Percentiles rank a stretch among this genome's conserved stretches.
Conservation (phyloP, 176 grass and related monocot species). For the Bolboschoenus planiculmis region DNA sequence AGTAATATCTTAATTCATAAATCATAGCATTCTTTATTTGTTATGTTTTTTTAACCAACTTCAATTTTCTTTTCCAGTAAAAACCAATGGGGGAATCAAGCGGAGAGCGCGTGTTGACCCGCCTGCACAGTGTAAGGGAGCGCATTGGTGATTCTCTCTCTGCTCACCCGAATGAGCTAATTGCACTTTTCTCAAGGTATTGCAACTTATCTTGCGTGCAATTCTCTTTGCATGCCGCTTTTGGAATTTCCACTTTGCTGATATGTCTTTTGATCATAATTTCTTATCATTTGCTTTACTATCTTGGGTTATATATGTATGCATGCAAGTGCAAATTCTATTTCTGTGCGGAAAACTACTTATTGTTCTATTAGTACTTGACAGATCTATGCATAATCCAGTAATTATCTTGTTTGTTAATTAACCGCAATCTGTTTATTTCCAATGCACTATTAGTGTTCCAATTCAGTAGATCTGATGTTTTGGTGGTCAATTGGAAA, state of each 20-base stretch:
- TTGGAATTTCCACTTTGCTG: neutral
- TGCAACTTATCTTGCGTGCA: neutral
- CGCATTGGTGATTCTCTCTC: slow-evolving; percentile 77
- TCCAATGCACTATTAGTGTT: neutral
- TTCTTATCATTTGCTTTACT: neutral
- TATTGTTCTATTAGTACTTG: neutral
- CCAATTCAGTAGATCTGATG: neutral
- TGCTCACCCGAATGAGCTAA: slow-evolving; percentile 92
- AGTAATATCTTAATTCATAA: neutral
- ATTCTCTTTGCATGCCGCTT: neutral
- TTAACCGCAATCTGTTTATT: neutral
- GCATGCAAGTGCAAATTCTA: neutral
- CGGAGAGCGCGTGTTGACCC: slow-evolving; percentile 65
- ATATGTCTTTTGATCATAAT: neutral
- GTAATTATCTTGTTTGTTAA: neutral
- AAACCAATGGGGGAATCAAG: slow-evolving; percentile 52
- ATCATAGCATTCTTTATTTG: neutral
- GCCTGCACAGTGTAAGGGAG: slow-evolving; percentile 86
- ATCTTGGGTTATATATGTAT: neutral
- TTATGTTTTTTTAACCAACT: neutral
- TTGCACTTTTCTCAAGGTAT: slow-evolving; percentile 95
- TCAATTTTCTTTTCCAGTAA: neutral
- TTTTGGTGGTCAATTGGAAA: neutral
- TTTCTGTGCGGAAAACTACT: neutral
- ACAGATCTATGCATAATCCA: neutral